Evolutionary conservation across 768 basidiomycete genomes (phyloP), one percentile per base, ranked within the genome.

Genomic region (Tephrocybe sp.): DNA sequence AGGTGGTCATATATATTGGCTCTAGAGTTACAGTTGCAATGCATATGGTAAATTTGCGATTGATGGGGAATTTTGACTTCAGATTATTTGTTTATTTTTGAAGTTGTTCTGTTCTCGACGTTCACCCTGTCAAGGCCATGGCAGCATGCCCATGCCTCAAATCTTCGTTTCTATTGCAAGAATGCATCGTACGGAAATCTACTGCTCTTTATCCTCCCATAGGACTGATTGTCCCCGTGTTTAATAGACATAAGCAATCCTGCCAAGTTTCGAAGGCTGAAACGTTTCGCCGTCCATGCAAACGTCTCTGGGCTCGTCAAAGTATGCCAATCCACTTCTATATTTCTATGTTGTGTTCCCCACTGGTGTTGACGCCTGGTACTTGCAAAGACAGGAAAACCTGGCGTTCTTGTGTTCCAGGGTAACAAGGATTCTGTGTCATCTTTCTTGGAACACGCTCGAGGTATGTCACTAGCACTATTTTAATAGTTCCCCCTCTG

Each of bases 361-460:
- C 13, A 26, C 5, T 16, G 9, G 9, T 27, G 27, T 21, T 16
- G 15, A 16, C 30, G 24, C 27, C 5, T 22, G 34, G 31, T 9
- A 13, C 6, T 25, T 43, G 21, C 26, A 42, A 41, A 76, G 71
- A 70, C 60, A 45, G 73, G 75, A 5, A 71, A 64, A 53, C 74
- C 74, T 0, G 75, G 74, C 2, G 65, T 77, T 32, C 65, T 75
- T 5, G 66, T 77, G 6, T 73, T 75, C 44, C 66, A 75, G 19
- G 73, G 73, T 8, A 59, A 55, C 27, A 67, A 65, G 38, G 56
- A 61, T 22, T 60, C 61, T 26, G 69, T 75, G 30, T 62, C 66
- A 16, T 52, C 57, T 7, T 76, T 77, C 51, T 59, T 76, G 9
- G 66, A 70, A 49, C 60, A 66, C 43, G 71, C 60, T 25, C 60